Conservation (phyloP, 2,329 filamentous ascomycete species). For the Xylariales sp. region DNA sequence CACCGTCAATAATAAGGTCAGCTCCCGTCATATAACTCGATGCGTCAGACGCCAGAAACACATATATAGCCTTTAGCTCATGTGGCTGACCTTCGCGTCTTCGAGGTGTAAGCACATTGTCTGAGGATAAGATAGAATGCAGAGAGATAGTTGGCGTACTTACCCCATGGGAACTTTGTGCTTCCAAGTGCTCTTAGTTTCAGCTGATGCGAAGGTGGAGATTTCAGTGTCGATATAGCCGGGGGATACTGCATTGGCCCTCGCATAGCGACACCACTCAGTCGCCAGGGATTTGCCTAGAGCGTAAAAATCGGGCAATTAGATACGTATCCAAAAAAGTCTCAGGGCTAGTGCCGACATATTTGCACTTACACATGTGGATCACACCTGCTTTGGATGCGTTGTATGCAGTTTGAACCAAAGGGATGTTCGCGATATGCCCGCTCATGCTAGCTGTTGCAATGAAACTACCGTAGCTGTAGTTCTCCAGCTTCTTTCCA, state of each 20-base stretch:
- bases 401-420: constrained; percentile 71
- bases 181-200: constrained; percentile 70
- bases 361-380: constrained; percentile 41
- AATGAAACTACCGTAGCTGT: constrained; percentile 65
- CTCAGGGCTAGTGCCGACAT: neutral
- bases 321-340: neutral
- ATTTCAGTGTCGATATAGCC: constrained; percentile 76
- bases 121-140: neutral
- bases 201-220: constrained; percentile 57
- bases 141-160: constrained; percentile 15
- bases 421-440: constrained; percentile 73
- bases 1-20: constrained; percentile 73
- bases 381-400: constrained; percentile 64
- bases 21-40: constrained; percentile 76
- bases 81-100: constrained; percentile 64
- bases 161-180: constrained; percentile 65
- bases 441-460: constrained; percentile 76
- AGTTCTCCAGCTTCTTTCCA: constrained; percentile 58
- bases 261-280: constrained; percentile 64
- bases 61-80: constrained; percentile 78
- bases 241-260: constrained; percentile 68
- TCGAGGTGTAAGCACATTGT: neutral
- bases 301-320: neutral
- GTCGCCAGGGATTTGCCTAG: constrained; percentile 60
- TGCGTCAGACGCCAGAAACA: constrained; percentile 81